Conservation (phyloP, 352 stramenopile species). For the Elongisporangium anandrum region DNA sequence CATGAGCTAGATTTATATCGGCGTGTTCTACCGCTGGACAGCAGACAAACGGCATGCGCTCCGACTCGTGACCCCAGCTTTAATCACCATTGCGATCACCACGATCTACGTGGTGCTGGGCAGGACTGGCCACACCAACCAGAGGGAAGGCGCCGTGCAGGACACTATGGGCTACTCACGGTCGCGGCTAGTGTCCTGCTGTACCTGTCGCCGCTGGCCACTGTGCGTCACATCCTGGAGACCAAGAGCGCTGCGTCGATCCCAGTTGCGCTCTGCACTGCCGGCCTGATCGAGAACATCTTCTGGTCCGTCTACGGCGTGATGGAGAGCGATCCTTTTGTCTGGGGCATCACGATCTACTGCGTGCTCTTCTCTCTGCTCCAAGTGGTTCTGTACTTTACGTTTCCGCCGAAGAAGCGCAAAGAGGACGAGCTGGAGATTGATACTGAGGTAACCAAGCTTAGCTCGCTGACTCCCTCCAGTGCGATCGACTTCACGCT, state of each 20-base stretch:
- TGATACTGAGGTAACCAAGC: background rate
- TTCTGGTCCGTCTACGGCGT: constrained; percentile 42
- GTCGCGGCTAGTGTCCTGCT: constrained; percentile 33
- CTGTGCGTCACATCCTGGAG: constrained; percentile 29
- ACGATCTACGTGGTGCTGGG: constrained; percentile 41
- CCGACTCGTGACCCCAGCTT: constrained; percentile 6
- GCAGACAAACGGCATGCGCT: constrained; percentile 17
- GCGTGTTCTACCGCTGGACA: constrained; percentile 27
- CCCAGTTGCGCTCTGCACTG: constrained; percentile 35
- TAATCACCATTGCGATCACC: constrained; percentile 14
- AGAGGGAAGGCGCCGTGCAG: constrained; percentile 24
- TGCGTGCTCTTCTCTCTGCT: constrained; percentile 21
- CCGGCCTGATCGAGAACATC: constrained; percentile 38
- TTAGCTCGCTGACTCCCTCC: background rate
- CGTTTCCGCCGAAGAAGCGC: constrained; percentile 20
- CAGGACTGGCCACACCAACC: constrained; percentile 17
- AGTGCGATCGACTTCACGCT: background rate
- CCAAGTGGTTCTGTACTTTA: constrained; percentile 34
- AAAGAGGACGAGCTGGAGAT: constrained; percentile 1
- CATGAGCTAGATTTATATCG: constrained; percentile 16
- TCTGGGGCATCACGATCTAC: constrained; percentile 17
- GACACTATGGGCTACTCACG: constrained; percentile 24
- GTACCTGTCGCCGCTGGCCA: constrained; percentile 41
- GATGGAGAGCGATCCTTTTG: constrained; percentile 27
- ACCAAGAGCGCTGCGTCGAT: constrained; percentile 42